Conservation (phyloP, 352 stramenopile genomes). For the Phytophthora vignae region DNA sequence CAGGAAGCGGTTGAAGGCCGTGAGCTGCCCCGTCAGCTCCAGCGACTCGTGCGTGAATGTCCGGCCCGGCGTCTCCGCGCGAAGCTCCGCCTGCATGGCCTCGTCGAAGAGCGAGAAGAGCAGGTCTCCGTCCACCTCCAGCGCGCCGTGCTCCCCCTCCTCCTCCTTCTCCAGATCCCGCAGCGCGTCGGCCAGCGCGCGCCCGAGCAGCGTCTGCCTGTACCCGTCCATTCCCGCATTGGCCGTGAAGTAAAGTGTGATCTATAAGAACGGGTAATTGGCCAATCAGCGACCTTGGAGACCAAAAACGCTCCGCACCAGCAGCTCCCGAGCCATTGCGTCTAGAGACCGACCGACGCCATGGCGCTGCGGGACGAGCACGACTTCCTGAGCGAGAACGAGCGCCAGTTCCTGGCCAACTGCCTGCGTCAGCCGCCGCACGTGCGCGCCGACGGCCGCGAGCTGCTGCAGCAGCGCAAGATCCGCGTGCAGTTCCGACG, state of each 20-base stretch:
- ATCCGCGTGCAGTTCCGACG: constrained; percentile 87
- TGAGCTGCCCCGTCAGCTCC: constrained; percentile 47
- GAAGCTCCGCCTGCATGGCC: constrained; percentile 44
- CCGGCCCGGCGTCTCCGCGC: constrained; percentile 1
- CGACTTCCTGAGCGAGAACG: constrained; percentile 85
- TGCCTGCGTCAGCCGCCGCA: constrained; percentile 66
- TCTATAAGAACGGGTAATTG: no score
- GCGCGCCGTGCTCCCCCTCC: constrained; percentile 25
- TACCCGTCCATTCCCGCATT: constrained; percentile 76
- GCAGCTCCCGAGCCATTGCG: constrained; percentile 1
- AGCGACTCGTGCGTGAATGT: constrained; percentile 63
- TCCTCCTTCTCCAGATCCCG: constrained; percentile 63
- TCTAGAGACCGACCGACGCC: constrained; percentile 8
- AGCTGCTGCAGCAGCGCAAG: constrained; percentile 85
- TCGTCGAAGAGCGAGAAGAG: constrained; percentile 70
- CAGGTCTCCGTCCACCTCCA: constrained; percentile 48
- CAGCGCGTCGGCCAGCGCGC: constrained; percentile 70
- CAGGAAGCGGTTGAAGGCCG: constrained; percentile 74
- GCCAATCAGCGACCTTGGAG: constrained; percentile 29
- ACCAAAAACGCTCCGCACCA: constrained; percentile 15
- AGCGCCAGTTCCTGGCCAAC: constrained; percentile 81
- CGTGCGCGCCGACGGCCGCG: constrained; percentile 75
- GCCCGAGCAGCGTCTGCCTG: constrained; percentile 61
- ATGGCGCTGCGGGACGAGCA: constrained; percentile 66
- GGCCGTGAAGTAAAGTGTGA: no score